Percentiles rank a stretch among this genome's conserved stretches.
These are phyloP conservation scores for Wickerhamiella alocasiicola DNA, from an alignment of 805 yeast genomes.

Conservation along the genomic window DNA sequence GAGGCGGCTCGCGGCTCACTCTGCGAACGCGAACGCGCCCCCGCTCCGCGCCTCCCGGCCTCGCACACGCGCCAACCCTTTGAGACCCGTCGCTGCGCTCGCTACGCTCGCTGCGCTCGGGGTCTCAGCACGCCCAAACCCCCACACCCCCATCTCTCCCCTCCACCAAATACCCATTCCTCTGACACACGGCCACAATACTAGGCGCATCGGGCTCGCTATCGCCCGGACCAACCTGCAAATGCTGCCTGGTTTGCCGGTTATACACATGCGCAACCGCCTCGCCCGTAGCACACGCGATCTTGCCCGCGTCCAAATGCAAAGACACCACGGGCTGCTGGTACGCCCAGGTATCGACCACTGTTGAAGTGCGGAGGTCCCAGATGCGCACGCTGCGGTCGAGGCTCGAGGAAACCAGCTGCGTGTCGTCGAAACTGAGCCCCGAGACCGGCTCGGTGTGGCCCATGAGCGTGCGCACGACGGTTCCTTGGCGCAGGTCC, in stretches of 20 bases:
- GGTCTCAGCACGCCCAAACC: slow-evolving; percentile 49
- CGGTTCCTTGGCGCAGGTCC: slow-evolving; percentile 60
- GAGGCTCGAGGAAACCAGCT: slow-evolving; percentile 48
- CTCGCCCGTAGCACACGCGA: slow-evolving; percentile 43
- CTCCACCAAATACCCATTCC: slow-evolving; percentile 54
- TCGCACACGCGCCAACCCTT: too few species aligned
- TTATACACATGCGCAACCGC: slow-evolving; percentile 45
- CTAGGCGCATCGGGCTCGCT: slow-evolving; percentile 24
- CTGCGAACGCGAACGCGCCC: too few species aligned
- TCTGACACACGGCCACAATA: slow-evolving; percentile 37
- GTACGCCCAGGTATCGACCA: slow-evolving; percentile 49
- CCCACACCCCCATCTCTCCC: slow-evolving; percentile 55
- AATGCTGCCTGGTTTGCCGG: slow-evolving; percentile 40
- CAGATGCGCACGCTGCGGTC: slow-evolving; percentile 57
- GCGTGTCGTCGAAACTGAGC: slow-evolving; percentile 54
- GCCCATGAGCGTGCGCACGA: slow-evolving; percentile 34
- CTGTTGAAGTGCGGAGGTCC: slow-evolving; percentile 60
- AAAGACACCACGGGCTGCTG: slow-evolving; percentile 43
- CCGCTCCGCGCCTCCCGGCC: not conserved
- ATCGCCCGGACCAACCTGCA: slow-evolving; percentile 38
- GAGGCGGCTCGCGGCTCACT: too few species aligned
- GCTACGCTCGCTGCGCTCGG: too few species aligned
- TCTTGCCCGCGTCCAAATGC: slow-evolving; percentile 46
- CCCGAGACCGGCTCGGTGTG: slow-evolving; percentile 60
- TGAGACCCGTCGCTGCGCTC: too few species aligned